These are phyloP conservation scores for Thelephora ganbajun DNA, from an alignment of 768 basidiomycete species.

Conservation along the genomic window DNA sequence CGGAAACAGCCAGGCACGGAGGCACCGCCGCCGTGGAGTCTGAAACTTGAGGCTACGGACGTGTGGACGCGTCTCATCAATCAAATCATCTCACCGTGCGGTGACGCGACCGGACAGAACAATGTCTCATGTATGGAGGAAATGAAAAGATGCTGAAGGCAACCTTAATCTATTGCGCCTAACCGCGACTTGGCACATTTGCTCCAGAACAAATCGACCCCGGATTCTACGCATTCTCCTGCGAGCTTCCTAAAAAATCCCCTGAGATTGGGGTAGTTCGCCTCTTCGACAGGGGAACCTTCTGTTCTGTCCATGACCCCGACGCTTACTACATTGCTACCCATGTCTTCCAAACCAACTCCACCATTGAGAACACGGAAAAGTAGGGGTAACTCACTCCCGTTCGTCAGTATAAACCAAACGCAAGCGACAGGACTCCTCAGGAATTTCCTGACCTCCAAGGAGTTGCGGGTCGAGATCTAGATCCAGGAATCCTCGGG, in stretches of 20 bases:
- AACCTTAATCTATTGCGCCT: neutral
- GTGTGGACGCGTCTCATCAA: conserved; percentile 7
- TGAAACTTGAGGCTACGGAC: neutral
- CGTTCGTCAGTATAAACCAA: conserved; percentile 64
- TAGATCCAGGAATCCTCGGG: conserved; percentile 65
- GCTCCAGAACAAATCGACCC: conserved; percentile 6
- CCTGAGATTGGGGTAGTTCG: conserved; percentile 72
- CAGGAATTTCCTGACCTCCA: conserved; percentile 78
- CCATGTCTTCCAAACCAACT: conserved; percentile 75
- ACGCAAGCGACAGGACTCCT: conserved; percentile 71
- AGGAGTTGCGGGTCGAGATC: conserved; percentile 87
- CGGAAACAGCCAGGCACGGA: too few species aligned
- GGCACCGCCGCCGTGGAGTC: too few species aligned
- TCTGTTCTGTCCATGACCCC: conserved; percentile 77
- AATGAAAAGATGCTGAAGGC: conserved; percentile 42
- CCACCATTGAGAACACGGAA: conserved; percentile 88
- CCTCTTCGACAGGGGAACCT: conserved; percentile 76
- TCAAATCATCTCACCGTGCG: neutral
- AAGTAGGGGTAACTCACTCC: conserved; percentile 46
- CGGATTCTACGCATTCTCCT: conserved; percentile 66
- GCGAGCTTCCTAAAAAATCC: conserved; percentile 45
- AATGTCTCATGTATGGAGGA: conserved; percentile 49
- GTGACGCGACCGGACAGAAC: conserved; percentile 2
- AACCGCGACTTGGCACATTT: neutral
- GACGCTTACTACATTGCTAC: conserved; percentile 84